Evolutionary conservation across 306 rosid genomes (phyloP).

Genomic region (Corylus heterophylla): DNA sequence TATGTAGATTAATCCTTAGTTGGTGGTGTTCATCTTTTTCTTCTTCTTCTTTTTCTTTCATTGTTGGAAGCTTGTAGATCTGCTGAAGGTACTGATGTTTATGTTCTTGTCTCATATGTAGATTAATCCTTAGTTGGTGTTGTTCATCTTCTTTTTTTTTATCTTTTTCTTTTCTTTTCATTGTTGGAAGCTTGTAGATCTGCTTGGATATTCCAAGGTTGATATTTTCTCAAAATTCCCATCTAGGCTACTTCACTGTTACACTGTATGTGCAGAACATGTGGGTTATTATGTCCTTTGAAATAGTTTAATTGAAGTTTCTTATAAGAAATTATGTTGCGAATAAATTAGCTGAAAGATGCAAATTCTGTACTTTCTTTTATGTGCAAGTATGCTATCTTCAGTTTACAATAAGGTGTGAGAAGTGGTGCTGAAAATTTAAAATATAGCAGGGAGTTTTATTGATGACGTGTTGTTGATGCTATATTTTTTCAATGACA

Average conservation of each 20-base stretch:
- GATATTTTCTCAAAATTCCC: background rate
- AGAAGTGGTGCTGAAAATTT: background rate
- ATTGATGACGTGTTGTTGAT: background rate
- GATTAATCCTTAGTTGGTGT: background rate
- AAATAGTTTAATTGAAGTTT: background rate
- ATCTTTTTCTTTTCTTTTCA: too few species aligned
- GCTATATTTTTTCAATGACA: background rate
- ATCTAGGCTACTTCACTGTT: background rate
- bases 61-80: background rate
- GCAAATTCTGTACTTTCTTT: background rate
- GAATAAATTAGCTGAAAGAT: background rate
- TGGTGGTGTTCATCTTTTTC: background rate
- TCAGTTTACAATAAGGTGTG: background rate
- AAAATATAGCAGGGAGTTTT: background rate
- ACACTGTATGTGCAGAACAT: background rate
- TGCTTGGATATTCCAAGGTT: background rate
- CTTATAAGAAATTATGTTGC: background rate
- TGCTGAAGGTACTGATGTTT: constrained; percentile 60
- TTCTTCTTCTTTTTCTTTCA: too few species aligned
- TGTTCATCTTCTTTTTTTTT: background rate
- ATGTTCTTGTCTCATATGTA: background rate
- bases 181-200: background rate
- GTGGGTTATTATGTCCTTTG: background rate
- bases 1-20: background rate
- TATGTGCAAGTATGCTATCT: background rate